These are phyloP conservation scores for Bryum argenteum DNA, from an alignment of 225 moss, liverwort and hornwort genomes.

Conservation along the genomic window DNA sequence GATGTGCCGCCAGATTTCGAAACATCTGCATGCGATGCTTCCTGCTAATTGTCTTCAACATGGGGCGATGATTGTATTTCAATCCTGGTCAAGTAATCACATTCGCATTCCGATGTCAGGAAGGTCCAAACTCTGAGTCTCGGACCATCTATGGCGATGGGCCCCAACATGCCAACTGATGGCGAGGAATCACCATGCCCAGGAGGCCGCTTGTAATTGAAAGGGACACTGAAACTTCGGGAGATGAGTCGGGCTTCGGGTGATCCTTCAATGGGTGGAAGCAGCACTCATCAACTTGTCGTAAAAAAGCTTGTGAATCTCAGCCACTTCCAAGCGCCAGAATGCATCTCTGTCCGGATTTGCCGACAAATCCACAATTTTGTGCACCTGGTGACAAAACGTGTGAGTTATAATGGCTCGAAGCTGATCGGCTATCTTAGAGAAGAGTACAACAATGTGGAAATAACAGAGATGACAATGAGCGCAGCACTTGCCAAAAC, in stretches of 20 bases:
- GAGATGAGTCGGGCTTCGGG: conserved; percentile 1
- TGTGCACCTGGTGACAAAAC: conserved; percentile 69
- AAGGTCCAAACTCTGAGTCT: too few species aligned
- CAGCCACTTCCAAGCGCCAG: conserved; percentile 89
- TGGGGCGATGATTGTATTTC: too few species aligned
- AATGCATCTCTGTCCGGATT: conserved; percentile 68
- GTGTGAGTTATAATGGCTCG: not conserved
- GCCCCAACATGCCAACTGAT: too few species aligned
- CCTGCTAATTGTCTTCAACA: too few species aligned
- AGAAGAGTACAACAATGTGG: not conserved
- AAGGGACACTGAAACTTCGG: conserved; percentile 12
- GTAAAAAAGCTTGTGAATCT: conserved; percentile 76
- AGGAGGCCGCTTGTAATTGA: too few species aligned
- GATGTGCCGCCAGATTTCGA: too few species aligned
- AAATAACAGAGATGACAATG: not conserved
- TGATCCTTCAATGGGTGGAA: conserved; percentile 24
- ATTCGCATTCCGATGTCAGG: too few species aligned
- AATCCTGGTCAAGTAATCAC: too few species aligned
- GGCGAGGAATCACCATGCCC: too few species aligned
- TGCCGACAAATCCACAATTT: conserved; percentile 82
- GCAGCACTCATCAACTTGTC: conserved; percentile 39
- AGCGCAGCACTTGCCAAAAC: conserved; percentile 42
- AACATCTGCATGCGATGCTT: too few species aligned
- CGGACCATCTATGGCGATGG: too few species aligned
- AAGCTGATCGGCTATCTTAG: conserved; percentile 6